Base-by-base conservation (phyloP, 768 basidiomycete species). In the Russula emetica region DNA sequence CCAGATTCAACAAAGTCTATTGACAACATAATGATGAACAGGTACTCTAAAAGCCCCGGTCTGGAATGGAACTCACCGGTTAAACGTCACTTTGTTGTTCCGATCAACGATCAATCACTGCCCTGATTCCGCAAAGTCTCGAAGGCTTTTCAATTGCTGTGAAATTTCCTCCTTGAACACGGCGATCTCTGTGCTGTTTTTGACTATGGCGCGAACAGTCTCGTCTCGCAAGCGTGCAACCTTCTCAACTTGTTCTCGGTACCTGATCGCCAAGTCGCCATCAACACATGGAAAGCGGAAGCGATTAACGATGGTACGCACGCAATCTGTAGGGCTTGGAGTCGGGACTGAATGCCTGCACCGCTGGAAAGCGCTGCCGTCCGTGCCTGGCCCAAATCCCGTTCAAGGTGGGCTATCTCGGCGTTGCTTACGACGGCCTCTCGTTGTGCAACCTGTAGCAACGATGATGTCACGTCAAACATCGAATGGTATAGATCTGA, bases 171-270 rank as follows among this genome's bases (percentile, higher is more conserved):
- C 83, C 74, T 91, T 91, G 78, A 92, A 92, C 70, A 84, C 80
- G 18, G 85, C 87, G 40, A 92, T 89, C 66, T 92, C 91, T 66
- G 87, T 88, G 69, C 87, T 88, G 73, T 86, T 91, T 79, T 91
- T 92, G 62, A 89, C 82, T 64, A 93, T 90, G 20, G 86, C 87
- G 0, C 88, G 84, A 51, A 90, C 82, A 0, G 88, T 91, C 69
- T 91, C 90, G 60, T 93, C 90, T 67, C 84, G 87, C 32, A 92
- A 71, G 55, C 88, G 82, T 53, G 82, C 80, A 24, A 88, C 83
- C 70, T 87, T 89, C 64, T 89, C 88, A 14, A 88, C 75, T 70
- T 92, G 90, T 70, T 92, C 90, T 67, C 84, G 83, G 71, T 90
- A 88, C 56, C 90, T 92, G 71, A 47, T 32, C 9, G 57, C 34